A percentile compares a stretch with the other conserved stretches of the same genome.
These are phyloP conservation scores for Candida ovalis DNA, from an alignment of 805 yeast genomes.

Conservation along the genomic window DNA sequence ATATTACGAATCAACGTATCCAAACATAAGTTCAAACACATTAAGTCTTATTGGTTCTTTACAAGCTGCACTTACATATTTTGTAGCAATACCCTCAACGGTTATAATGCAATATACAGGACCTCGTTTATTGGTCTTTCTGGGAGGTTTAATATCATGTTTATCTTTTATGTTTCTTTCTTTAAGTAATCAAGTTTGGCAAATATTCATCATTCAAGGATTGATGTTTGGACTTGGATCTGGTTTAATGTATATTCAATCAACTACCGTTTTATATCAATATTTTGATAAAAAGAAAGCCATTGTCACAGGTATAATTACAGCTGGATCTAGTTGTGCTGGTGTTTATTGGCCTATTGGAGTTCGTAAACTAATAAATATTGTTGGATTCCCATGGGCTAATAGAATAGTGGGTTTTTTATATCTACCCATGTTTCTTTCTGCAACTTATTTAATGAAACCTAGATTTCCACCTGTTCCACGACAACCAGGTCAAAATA, in stretches of 20 bases:
- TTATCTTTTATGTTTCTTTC: constrained; percentile 54
- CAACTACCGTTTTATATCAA: constrained; percentile 55
- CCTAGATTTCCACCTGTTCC: constrained; percentile 30
- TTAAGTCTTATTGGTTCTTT: constrained; percentile 53
- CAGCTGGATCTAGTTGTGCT: constrained; percentile 48
- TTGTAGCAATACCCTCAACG: constrained; percentile 47
- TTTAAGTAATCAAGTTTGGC: constrained; percentile 56
- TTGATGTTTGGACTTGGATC: constrained; percentile 55
- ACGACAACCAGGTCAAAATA: constrained; percentile 34
- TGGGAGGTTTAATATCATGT: constrained; percentile 43
- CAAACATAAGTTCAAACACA: constrained; percentile 41
- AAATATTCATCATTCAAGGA: constrained; percentile 66
- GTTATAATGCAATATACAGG: constrained; percentile 38
- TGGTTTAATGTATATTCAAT: constrained; percentile 56
- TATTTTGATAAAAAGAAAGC: constrained; percentile 64
- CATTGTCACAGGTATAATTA: constrained; percentile 41
- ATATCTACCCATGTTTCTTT: constrained; percentile 30
- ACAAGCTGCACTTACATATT: constrained; percentile 42
- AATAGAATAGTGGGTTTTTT: constrained; percentile 42
- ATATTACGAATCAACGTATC: constrained; percentile 41
- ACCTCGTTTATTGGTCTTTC: constrained; percentile 36
- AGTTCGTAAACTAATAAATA: constrained; percentile 39
- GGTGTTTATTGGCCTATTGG: constrained; percentile 49
- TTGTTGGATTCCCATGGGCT: constrained; percentile 45
- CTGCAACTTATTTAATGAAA: constrained; percentile 24